These are phyloP conservation scores for Rhizomucor pusillus DNA, from an alignment of 371 early-diverging fungal species.

Conservation along the genomic window DNA sequence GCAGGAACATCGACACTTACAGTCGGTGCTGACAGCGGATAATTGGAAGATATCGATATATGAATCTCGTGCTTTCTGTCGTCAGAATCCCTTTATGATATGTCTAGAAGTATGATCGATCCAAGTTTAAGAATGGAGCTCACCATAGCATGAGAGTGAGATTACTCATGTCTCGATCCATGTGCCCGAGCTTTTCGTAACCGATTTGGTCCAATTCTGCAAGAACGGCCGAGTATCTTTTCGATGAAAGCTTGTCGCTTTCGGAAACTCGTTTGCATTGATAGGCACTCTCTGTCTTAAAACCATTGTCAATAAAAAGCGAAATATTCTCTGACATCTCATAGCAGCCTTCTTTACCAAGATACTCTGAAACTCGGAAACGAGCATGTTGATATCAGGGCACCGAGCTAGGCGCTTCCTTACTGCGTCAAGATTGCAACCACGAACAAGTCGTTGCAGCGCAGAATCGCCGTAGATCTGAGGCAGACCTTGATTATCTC, in stretches of 20 bases:
- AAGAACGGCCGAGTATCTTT: conserved; percentile 2
- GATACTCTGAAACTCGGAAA: conserved; percentile 36
- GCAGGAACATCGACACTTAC: conserved; percentile 15
- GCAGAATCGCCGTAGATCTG: conserved; percentile 22
- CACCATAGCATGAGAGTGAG: conserved; percentile 14
- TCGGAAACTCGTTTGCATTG: neutral
- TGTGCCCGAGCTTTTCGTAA: conserved; percentile 19
- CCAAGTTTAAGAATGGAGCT: neutral
- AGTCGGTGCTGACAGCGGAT: conserved; percentile 17
- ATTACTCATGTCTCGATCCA: conserved; percentile 20
- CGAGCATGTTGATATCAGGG: conserved; percentile 23
- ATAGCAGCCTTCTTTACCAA: conserved; percentile 13
- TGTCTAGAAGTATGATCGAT: neutral
- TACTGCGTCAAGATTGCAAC: conserved; percentile 6
- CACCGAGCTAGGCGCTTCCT: conserved; percentile 18
- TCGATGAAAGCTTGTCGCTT: neutral
- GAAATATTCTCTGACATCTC: neutral
- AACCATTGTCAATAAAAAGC: no score
- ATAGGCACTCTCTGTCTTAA: neutral
- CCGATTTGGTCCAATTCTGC: conserved; percentile 21
- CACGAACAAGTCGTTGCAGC: conserved; percentile 15
- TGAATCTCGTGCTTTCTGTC: conserved; percentile 15
- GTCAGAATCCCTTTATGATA: neutral
- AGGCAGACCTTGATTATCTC: conserved; percentile 5
- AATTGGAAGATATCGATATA: conserved; percentile 15